These are phyloP conservation scores for Saturnispora bothae DNA, from an alignment of 805 yeast species.

Conservation along the genomic window DNA sequence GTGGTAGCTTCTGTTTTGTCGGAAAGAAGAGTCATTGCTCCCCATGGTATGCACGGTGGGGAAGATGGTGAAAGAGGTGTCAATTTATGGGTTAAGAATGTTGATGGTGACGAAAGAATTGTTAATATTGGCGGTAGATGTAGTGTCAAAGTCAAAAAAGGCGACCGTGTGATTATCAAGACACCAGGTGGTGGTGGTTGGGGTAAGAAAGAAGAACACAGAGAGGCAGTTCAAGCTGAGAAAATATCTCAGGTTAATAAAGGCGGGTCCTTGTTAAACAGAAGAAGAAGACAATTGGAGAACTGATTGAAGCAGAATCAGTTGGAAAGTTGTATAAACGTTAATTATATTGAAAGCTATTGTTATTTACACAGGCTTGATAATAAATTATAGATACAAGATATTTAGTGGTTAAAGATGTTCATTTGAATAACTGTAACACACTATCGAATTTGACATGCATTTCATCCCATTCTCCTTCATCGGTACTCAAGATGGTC, in stretches of 20 bases:
- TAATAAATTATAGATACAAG: no score
- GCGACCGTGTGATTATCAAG: conserved; percentile 55
- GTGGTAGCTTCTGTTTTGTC: conserved; percentile 72
- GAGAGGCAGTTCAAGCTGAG: no score
- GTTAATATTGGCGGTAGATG: conserved; percentile 64
- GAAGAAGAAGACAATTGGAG: conserved; percentile 24
- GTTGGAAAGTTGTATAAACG: no score
- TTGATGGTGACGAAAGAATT: conserved; percentile 24
- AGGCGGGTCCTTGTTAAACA: conserved; percentile 25
- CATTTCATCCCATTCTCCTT: conserved; percentile 92
- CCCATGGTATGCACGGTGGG: conserved; percentile 84
- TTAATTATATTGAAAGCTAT: no score
- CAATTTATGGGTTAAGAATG: conserved; percentile 38
- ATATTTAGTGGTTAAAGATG: no score
- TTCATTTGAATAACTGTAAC: conserved; percentile 47
- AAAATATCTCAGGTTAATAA: conserved; percentile 3
- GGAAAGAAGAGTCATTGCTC: conserved; percentile 77
- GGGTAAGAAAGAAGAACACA: conserved; percentile 30
- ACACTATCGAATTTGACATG: conserved; percentile 69
- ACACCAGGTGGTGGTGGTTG: conserved; percentile 90
- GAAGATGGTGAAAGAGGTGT: conserved; percentile 62
- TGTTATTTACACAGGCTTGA: no score
- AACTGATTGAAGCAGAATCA: no score
- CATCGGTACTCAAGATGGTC: conserved; percentile 73
- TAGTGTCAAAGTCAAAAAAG: conserved; percentile 43